Evolutionary conservation across 495 filamentous ascomycete species (phyloP).

Genomic region (Talaromyces trachyspermus): DNA sequence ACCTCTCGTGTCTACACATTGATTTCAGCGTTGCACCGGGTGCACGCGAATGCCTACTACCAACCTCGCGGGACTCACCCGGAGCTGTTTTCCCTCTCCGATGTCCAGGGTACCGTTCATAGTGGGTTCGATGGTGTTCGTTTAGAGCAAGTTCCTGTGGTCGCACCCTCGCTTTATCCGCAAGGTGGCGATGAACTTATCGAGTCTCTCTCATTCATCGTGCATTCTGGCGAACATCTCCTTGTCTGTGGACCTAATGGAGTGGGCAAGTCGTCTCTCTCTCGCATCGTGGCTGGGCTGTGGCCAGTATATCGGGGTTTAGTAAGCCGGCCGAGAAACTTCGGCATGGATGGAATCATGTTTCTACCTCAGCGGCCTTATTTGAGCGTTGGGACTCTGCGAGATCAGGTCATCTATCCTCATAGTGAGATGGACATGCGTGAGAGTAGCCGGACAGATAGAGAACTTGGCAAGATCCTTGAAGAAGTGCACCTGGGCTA

Average conservation of each 20-base stretch:
- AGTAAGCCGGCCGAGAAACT: slow-evolving; percentile 71
- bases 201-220: slow-evolving; percentile 76
- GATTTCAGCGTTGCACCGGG: slow-evolving; percentile 87
- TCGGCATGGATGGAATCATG: slow-evolving; percentile 90
- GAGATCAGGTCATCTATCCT: slow-evolving; percentile 97
- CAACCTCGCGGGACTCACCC: slow-evolving; percentile 56
- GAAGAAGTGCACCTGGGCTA: slow-evolving; percentile 83
- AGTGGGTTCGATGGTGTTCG: slow-evolving; percentile 92
- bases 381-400: slow-evolving; percentile 85
- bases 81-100: slow-evolving; percentile 79
- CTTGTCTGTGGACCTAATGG: slow-evolving; percentile 94
- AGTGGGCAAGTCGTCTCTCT: slow-evolving; percentile 84
- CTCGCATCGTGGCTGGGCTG: slow-evolving; percentile 83
- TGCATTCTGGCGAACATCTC: slow-evolving; percentile 84
- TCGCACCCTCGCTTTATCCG: slow-evolving; percentile 72
- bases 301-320: slow-evolving; percentile 96
- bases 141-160: slow-evolving; percentile 87
- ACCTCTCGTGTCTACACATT: slow-evolving; percentile 94
- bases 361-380: slow-evolving; percentile 95
- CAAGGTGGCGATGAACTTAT: slow-evolving; percentile 86
- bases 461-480: slow-evolving; percentile 64
- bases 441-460: slow-evolving; percentile 65
- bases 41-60: slow-evolving; percentile 83
- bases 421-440: slow-evolving; percentile 93
- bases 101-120: slow-evolving; percentile 87